phyloP scores from a whole-genome alignment of 2,329 filamentous ascomycete species.

The Seiridium cupressi region DNA sequence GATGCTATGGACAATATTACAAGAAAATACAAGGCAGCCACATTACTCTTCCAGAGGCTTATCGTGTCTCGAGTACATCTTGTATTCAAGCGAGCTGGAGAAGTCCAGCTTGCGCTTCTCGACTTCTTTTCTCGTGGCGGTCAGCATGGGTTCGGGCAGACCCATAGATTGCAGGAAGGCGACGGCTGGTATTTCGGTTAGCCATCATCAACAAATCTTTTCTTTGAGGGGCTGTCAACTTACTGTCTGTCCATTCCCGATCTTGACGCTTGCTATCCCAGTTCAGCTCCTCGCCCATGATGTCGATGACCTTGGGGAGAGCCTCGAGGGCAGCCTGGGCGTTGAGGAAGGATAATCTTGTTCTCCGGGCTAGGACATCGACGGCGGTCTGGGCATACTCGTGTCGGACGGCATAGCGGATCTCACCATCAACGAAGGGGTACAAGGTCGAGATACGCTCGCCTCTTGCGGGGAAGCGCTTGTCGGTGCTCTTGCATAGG shows the following conservation, averaged over 20 bases:
- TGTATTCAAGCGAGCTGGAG: constrained; percentile 55
- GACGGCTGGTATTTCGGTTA: constrained; percentile 40
- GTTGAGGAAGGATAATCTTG: constrained; percentile 84
- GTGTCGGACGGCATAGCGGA: constrained; percentile 82
- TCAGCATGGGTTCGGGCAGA: constrained; percentile 58
- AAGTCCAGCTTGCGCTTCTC: constrained; percentile 60
- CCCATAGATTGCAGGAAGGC: constrained; percentile 64
- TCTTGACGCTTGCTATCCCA: constrained; percentile 76
- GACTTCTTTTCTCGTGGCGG: constrained; percentile 57
- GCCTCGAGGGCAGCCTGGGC: constrained; percentile 87
- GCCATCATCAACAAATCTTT: constrained; percentile 6
- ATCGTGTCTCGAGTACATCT: constrained; percentile 61
- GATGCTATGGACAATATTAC: constrained; percentile 3
- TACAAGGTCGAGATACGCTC: constrained; percentile 78
- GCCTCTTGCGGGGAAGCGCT: constrained; percentile 80
- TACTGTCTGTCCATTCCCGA: constrained; percentile 75
- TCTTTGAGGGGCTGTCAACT: constrained; percentile 27
- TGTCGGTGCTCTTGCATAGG: constrained; percentile 72
- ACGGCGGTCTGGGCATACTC: constrained; percentile 92
- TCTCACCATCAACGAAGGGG: constrained; percentile 88
- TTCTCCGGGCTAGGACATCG: constrained; percentile 83
- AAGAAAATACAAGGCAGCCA: constrained; percentile 6
- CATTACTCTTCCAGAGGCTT: constrained; percentile 41
- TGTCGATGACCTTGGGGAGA: constrained; percentile 79
- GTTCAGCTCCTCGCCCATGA: constrained; percentile 81